A percentile compares a stretch with the other conserved stretches of the same genome.
phyloP scores from a whole-genome alignment of 2,329 filamentous ascomycete species.

The Claviceps arundinis region DNA sequence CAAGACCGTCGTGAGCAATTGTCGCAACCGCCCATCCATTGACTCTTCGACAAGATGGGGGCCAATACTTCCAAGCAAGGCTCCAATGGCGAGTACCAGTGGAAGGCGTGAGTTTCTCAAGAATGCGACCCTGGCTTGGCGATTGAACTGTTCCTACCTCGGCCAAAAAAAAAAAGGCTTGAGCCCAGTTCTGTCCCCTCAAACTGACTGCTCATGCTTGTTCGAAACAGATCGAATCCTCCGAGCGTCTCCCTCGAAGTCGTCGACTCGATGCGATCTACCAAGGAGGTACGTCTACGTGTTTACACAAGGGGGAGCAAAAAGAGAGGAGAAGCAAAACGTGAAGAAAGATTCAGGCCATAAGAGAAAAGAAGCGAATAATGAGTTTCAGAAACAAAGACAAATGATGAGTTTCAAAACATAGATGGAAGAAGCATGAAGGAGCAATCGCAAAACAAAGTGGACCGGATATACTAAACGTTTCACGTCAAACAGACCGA shows the following conservation, averaged over 20 bases:
- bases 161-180: background rate
- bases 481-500: slow-evolving; percentile 51
- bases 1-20: slow-evolving; percentile 16
- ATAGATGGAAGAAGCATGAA: no score
- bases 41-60: slow-evolving; percentile 36
- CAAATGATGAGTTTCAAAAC: no score
- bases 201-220: background rate
- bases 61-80: slow-evolving; percentile 41
- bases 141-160: background rate
- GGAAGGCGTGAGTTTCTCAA: slow-evolving; percentile 38
- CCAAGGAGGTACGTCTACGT: slow-evolving; percentile 55
- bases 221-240: slow-evolving; percentile 27
- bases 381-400: no score
- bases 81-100: slow-evolving; percentile 23
- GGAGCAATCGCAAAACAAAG: no score
- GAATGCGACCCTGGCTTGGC: no score
- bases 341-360: no score
- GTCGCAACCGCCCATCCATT: slow-evolving; percentile 20
- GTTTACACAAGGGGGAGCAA: no score
- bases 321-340: no score
- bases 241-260: slow-evolving; percentile 63
- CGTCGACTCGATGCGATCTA: slow-evolving; percentile 70
- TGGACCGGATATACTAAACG: background rate
- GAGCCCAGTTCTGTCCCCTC: background rate
- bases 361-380: no score